These are phyloP conservation scores for Coniochaeta sp. DNA, from an alignment of 2,329 filamentous ascomycete genomes.

Conservation along the genomic window DNA sequence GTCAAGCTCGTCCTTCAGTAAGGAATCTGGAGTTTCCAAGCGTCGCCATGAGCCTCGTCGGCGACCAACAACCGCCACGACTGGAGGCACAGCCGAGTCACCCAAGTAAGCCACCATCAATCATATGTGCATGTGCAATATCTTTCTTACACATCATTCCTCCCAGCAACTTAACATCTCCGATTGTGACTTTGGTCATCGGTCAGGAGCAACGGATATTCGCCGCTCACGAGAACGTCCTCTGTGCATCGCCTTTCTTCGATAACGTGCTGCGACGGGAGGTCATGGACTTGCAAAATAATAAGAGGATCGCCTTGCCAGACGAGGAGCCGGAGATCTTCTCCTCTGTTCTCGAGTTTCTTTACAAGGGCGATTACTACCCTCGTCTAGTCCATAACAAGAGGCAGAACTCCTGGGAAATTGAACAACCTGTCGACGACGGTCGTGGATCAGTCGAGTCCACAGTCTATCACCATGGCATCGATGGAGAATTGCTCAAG, in stretches of 20 bases:
- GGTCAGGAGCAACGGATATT: constrained; percentile 81
- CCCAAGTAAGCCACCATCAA: constrained; percentile 31
- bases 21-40: constrained; percentile 46
- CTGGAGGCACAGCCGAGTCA: constrained; percentile 24
- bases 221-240: constrained; percentile 81
- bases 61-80: constrained; percentile 40
- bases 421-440: constrained; percentile 55
- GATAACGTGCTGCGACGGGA: constrained; percentile 53
- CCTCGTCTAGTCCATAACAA: constrained; percentile 78
- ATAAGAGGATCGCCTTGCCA: constrained; percentile 70
- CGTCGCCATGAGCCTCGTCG: constrained; percentile 42
- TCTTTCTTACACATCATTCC: neutral
- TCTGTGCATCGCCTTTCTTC: constrained; percentile 75
- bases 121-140: neutral
- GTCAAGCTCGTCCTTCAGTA: constrained; percentile 47
- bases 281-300: constrained; percentile 48
- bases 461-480: constrained; percentile 60
- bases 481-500: constrained; percentile 66
- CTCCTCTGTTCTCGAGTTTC: constrained; percentile 80
- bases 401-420: constrained; percentile 69
- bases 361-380: constrained; percentile 92
- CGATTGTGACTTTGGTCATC: constrained; percentile 73
- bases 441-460: constrained; percentile 44
- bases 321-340: constrained; percentile 88
- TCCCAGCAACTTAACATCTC: constrained; percentile 48